Base-by-base conservation (phyloP, 305 asterid genomes). In the Rubia occidens region DNA sequence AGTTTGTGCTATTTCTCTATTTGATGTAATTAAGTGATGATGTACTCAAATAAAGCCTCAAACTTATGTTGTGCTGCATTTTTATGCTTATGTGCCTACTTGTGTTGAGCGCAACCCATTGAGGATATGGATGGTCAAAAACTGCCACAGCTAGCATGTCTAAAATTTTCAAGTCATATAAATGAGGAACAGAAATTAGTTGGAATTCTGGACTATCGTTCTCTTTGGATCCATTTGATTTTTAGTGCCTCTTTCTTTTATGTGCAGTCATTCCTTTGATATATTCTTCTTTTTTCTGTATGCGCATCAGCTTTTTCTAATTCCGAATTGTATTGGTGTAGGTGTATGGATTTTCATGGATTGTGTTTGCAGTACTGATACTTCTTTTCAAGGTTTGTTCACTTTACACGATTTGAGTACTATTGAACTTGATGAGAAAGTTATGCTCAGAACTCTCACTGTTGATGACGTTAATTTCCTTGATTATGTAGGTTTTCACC, bases 331-430 rank as follows among this genome's bases (percentile, higher is more conserved):
- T 63, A 29, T 45, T 32, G 42, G 69, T 79, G 74, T 86, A 94
- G 99, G 86, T 82, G 7, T 94, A 89, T 71, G 97, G 99, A 49
- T 84, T 83, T 76, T 94, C 99, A 61, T 94, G 99, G 99, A 61
- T 83, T 59, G 99, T 82, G 43, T 86, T 94, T 78, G 99, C 93
- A 2, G 96, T 77, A 73, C 83, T 94, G 67, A 82, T 94, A 71
- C 39, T 94, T 76, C 96, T 94, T 73, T 94, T 94, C 89, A 94
- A 94, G 97, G 99, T 94, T 32, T 42, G 86, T 51, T 72, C 58
- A 55, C 47, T 54, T 59, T 20, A 58, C 60, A 64, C 66, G 54
- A 55, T 67, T 68, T 54, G 72, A 49, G 7, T 53, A 15, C 21
- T 43, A 18, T 70, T 55, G 45, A 60, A 44, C 73, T 59, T 71